Conservation (phyloP, 495 filamentous ascomycete genomes). For the Penicillium dipodomyicola region DNA sequence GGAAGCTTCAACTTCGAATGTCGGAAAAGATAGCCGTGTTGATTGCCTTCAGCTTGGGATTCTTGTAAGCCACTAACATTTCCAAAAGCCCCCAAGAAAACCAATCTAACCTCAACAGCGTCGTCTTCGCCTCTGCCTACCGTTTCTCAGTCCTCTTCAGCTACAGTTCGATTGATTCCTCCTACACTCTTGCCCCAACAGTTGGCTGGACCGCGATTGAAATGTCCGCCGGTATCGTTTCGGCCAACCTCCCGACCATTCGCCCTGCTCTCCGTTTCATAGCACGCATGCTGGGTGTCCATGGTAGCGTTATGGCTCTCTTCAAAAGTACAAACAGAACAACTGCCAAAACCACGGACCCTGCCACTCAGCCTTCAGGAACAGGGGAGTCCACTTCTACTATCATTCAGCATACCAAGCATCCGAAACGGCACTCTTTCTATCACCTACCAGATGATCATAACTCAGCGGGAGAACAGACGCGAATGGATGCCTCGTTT, state of each 20-base stretch:
- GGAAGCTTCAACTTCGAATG: slow-evolving; percentile 35
- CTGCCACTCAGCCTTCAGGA: not conserved
- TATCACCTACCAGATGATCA: not conserved
- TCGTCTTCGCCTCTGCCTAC: not conserved
- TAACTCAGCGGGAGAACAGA: not conserved
- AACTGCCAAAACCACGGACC: not conserved
- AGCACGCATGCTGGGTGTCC: not conserved
- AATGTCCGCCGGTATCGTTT: slow-evolving; percentile 46
- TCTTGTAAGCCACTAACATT: not conserved
- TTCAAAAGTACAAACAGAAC: not conserved
- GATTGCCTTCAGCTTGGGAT: not conserved
- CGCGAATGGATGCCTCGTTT: not conserved
- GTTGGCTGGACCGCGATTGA: slow-evolving; percentile 46
- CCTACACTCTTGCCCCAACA: slow-evolving; percentile 42
- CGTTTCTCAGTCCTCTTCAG: not conserved
- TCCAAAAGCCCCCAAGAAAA: not conserved
- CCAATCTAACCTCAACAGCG: not conserved
- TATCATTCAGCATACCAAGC: not conserved
- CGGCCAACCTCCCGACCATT: slow-evolving; percentile 46
- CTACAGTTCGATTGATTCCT: slow-evolving; percentile 21
- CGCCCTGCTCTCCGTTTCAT: slow-evolving; percentile 23
- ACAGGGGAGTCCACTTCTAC: not conserved
- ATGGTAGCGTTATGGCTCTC: not conserved
- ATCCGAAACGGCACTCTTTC: not conserved
- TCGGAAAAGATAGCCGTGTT: slow-evolving; percentile 11